A percentile compares a stretch with the other conserved stretches of the same genome.
phyloP scores from a whole-genome alignment of 805 yeast genomes.

The Starmerella davenportii region DNA sequence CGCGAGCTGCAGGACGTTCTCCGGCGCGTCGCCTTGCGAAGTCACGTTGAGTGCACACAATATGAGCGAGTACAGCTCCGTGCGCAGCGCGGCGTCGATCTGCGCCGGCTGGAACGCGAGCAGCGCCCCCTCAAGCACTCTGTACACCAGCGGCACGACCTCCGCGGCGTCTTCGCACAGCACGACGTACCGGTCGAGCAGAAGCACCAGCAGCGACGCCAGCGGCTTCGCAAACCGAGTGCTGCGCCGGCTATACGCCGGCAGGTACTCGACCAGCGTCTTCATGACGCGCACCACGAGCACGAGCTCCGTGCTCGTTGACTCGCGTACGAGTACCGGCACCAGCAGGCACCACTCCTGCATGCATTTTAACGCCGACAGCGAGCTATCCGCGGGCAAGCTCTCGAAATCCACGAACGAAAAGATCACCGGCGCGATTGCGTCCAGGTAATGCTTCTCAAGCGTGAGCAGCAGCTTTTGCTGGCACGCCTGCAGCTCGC shows the following conservation, averaged over 20 bases:
- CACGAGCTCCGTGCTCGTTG: slow-evolving; percentile 32
- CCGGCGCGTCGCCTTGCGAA: not conserved
- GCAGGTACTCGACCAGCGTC: slow-evolving; percentile 53
- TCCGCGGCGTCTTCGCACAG: slow-evolving; percentile 20
- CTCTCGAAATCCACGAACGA: slow-evolving; percentile 23
- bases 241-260: slow-evolving; percentile 53
- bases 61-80: slow-evolving; percentile 61
- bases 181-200: slow-evolving; percentile 44
- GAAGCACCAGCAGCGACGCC: slow-evolving; percentile 53
- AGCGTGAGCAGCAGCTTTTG: slow-evolving; percentile 32
- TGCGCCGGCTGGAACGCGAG: slow-evolving; percentile 55
- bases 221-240: slow-evolving; percentile 54
- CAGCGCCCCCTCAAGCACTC: slow-evolving; percentile 51
- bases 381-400: slow-evolving; percentile 23
- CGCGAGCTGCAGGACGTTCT: not conserved
- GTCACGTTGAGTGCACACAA: slow-evolving; percentile 20
- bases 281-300: slow-evolving; percentile 67
- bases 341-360: slow-evolving; percentile 74
- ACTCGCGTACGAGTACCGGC: slow-evolving; percentile 38
- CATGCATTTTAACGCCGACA: slow-evolving; percentile 36
- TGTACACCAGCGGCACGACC: not conserved
- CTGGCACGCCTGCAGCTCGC: slow-evolving; percentile 50
- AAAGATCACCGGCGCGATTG: slow-evolving; percentile 24
- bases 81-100: slow-evolving; percentile 48
- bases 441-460: slow-evolving; percentile 33